These are phyloP conservation scores for Massariosphaeria phaeospora DNA, from an alignment of 495 filamentous ascomycete genomes.

Conservation along the genomic window DNA sequence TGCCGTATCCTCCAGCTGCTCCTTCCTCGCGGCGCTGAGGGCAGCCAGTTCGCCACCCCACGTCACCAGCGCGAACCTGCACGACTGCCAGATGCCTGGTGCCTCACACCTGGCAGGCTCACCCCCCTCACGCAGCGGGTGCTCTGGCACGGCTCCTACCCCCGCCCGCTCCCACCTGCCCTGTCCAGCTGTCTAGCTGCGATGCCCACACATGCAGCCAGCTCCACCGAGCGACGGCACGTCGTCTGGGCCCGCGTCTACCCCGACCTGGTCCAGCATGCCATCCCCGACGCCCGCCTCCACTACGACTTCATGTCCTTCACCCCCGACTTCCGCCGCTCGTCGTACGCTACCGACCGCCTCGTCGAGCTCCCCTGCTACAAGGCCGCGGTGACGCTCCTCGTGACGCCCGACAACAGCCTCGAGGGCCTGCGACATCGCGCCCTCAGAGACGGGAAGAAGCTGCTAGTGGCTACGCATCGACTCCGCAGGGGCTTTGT, in stretches of 20 bases:
- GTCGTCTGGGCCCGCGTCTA: background rate
- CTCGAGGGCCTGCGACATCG: conserved; percentile 12
- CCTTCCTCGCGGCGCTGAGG: too few species aligned
- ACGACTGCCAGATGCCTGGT: too few species aligned
- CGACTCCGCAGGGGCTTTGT: conserved; percentile 20
- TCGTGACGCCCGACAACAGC: conserved; percentile 17
- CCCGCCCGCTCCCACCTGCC: too few species aligned
- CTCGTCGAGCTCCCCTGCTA: conserved; percentile 4
- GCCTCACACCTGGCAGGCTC: too few species aligned
- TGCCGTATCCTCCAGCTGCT: too few species aligned
- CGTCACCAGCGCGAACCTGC: too few species aligned
- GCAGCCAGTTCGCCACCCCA: too few species aligned
- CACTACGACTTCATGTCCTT: conserved; percentile 17
- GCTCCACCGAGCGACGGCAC: too few species aligned
- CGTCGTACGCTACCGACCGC: conserved; percentile 8
- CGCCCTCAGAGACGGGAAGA: conserved; percentile 21
- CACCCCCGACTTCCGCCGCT: conserved; percentile 17
- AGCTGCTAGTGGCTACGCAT: conserved; percentile 11
- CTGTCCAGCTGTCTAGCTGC: too few species aligned
- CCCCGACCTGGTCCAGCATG: conserved; percentile 11
- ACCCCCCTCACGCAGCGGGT: too few species aligned
- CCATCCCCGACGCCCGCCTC: conserved; percentile 20
- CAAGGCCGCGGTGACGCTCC: conserved; percentile 3
- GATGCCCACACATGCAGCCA: too few species aligned
- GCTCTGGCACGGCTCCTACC: too few species aligned